Evolutionary conservation across 2,329 filamentous ascomycete species (phyloP).

Genomic region (Hypoxylon sp.): DNA sequence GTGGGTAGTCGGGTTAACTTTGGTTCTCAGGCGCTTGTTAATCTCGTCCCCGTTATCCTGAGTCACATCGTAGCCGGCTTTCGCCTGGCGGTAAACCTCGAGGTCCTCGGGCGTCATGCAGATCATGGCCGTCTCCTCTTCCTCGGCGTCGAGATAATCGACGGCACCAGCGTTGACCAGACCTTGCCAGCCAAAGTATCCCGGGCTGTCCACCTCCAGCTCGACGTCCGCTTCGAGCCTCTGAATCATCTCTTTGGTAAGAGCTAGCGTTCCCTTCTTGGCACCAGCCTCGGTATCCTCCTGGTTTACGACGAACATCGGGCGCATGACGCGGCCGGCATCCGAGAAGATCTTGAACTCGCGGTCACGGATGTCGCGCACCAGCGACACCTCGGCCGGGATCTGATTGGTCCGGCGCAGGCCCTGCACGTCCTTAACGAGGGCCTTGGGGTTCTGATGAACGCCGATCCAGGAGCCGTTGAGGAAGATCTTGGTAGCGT

Average conservation of each 20-base stretch:
- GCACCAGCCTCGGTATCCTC: slow-evolving; percentile 73
- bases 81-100: slow-evolving; percentile 76
- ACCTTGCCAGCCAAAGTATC: slow-evolving; percentile 86
- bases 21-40: slow-evolving; percentile 87
- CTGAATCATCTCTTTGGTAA: slow-evolving; percentile 82
- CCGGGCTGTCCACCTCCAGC: slow-evolving; percentile 64
- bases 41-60: slow-evolving; percentile 72
- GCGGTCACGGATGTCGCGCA: slow-evolving; percentile 94
- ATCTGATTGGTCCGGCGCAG: slow-evolving; percentile 83
- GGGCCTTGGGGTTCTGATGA: slow-evolving; percentile 84
- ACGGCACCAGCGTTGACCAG: slow-evolving; percentile 85
- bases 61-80: slow-evolving; percentile 68
- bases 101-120: slow-evolving; percentile 98
- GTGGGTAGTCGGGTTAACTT: slow-evolving; percentile 85
- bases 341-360: slow-evolving; percentile 99
- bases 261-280: slow-evolving; percentile 73
- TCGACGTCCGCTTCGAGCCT: slow-evolving; percentile 78
- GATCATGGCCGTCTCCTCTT: slow-evolving; percentile 99
- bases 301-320: slow-evolving; percentile 92
- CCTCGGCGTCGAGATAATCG: slow-evolving; percentile 96
- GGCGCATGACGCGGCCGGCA: slow-evolving; percentile 91
- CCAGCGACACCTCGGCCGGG: slow-evolving; percentile 90
- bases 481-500: slow-evolving; percentile 97
- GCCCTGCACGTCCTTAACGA: slow-evolving; percentile 80
- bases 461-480: slow-evolving; percentile 99